Conservation (phyloP, 805 yeast genomes). For the Kodamaea leandrae region DNA sequence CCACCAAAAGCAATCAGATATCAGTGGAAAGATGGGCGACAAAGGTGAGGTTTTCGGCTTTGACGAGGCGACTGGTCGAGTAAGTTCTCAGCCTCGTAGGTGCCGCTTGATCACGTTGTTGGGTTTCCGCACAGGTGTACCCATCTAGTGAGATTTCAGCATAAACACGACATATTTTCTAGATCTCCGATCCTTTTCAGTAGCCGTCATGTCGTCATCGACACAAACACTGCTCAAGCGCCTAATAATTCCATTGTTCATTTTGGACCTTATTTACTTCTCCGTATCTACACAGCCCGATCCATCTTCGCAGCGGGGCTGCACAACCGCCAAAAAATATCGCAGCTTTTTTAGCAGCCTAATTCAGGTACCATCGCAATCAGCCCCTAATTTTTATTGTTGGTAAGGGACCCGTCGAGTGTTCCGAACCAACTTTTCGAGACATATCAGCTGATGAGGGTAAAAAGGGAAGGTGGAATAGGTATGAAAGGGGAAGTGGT, state of each 20-base stretch:
- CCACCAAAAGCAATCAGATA: background rate
- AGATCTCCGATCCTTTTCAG: background rate
- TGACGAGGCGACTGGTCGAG: too few relatives aligned
- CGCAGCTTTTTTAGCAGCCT: background rate
- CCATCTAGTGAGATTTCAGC: background rate
- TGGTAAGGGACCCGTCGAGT: too few relatives aligned
- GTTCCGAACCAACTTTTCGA: too few relatives aligned
- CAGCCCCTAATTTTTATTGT: background rate
- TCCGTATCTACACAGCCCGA: slow-evolving; percentile 3
- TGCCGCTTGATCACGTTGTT: too few relatives aligned
- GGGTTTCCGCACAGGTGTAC: background rate
- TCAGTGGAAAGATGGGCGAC: too few relatives aligned
- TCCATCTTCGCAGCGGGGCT: background rate
- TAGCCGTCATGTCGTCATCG: background rate
- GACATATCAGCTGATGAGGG: too few relatives aligned
- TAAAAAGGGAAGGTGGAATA: too few relatives aligned
- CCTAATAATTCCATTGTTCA: background rate
- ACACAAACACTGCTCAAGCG: background rate
- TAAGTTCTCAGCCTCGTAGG: too few relatives aligned
- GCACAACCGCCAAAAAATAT: background rate
- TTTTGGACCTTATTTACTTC: background rate
- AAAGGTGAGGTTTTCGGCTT: too few relatives aligned
- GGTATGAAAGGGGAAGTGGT: too few relatives aligned
- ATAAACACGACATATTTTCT: slow-evolving; percentile 2
- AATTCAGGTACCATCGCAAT: slow-evolving; percentile 1